phyloP scores from a whole-genome alignment of 2,329 filamentous ascomycete genomes.

The Paecilomyces niveus region DNA sequence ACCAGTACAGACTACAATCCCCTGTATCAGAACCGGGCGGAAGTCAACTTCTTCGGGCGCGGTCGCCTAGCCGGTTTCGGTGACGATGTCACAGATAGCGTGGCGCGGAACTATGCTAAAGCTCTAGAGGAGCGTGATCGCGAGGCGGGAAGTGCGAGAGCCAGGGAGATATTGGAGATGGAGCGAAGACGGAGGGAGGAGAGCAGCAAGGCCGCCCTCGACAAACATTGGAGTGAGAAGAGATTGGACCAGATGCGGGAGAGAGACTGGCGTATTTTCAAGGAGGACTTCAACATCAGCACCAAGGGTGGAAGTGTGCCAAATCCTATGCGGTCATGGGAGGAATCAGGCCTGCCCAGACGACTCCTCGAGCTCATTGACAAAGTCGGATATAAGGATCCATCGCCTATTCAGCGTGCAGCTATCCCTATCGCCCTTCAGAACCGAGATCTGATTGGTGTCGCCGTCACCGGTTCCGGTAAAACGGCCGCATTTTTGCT shows the following conservation, averaged over 20 bases:
- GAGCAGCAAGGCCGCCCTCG: slow-evolving; percentile 64
- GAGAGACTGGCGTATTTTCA: slow-evolving; percentile 98
- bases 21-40: slow-evolving; percentile 62
- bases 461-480: slow-evolving; percentile 95
- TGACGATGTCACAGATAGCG: slow-evolving; percentile 48
- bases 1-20: slow-evolving; percentile 79
- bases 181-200: slow-evolving; percentile 70
- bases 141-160: slow-evolving; percentile 69
- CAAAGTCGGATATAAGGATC: slow-evolving; percentile 82
- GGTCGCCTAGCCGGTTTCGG: slow-evolving; percentile 61
- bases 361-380: slow-evolving; percentile 74
- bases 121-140: slow-evolving; percentile 67
- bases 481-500: slow-evolving; percentile 95
- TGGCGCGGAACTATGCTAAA: slow-evolving; percentile 53
- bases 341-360: slow-evolving; percentile 72
- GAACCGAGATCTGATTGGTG: slow-evolving; percentile 91
- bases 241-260: slow-evolving; percentile 87
- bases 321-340: slow-evolving; percentile 93
- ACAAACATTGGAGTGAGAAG: slow-evolving; percentile 97
- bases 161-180: slow-evolving; percentile 75
- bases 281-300: slow-evolving; percentile 94
- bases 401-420: slow-evolving; percentile 84
- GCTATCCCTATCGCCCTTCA: slow-evolving; percentile 93
- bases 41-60: slow-evolving; percentile 63
- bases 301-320: slow-evolving; percentile 90